A percentile compares a stretch with the other conserved stretches of the same genome.
Evolutionary conservation across 2,329 filamentous ascomycete species (phyloP).

Genomic region (Aspergillus sp.): DNA sequence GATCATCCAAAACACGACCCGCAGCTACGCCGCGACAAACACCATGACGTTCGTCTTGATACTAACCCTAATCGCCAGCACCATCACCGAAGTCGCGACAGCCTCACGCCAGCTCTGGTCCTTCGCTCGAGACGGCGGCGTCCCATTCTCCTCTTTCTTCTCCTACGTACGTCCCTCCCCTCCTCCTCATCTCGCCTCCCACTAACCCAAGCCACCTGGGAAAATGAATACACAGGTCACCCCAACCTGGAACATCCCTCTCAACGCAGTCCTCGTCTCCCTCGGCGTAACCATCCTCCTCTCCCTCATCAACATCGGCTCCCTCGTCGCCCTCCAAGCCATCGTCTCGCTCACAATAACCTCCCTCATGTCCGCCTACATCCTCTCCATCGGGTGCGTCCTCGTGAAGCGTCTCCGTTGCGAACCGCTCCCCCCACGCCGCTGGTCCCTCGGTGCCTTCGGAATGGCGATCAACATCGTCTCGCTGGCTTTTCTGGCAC

Average conservation of each 20-base stretch:
- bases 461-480: conserved; percentile 46
- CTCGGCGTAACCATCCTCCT: conserved; percentile 43
- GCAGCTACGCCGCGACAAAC: conserved; percentile 49
- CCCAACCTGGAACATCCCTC: conserved; percentile 40
- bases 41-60: conserved; percentile 53
- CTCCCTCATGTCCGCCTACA: conserved; percentile 44
- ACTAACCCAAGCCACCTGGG: background rate
- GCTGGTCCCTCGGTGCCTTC: conserved; percentile 47
- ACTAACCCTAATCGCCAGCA: conserved; percentile 50
- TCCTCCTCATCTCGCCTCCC: background rate
- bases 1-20: conserved; percentile 54
- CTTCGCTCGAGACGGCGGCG: conserved; percentile 47
- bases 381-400: conserved; percentile 49
- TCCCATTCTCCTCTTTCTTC: conserved; percentile 41
- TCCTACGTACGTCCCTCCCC: conserved; percentile 32
- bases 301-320: conserved; percentile 54
- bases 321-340: conserved; percentile 44
- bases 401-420: conserved; percentile 44
- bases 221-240: conserved; percentile 25
- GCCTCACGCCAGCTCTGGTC: conserved; percentile 60
- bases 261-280: conserved; percentile 30
- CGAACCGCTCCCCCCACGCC: conserved; percentile 43
- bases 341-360: conserved; percentile 45
- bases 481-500: conserved; percentile 39
- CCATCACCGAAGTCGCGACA: conserved; percentile 56